phyloP scores from a whole-genome alignment of 2,329 filamentous ascomycete species.

The Exutisphaerella laricina region DNA sequence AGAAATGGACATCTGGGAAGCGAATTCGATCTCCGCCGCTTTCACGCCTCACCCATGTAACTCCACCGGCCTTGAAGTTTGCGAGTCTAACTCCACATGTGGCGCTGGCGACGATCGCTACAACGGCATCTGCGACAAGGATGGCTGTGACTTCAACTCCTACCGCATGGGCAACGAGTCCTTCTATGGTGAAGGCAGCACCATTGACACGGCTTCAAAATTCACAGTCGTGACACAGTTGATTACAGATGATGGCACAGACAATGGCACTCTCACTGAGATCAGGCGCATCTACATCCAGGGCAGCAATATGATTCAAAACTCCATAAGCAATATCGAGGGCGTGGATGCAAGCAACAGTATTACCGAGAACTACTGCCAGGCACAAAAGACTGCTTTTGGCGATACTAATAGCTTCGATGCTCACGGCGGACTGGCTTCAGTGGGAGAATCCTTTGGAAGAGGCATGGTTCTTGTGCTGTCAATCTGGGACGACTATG shows the following conservation, averaged over 20 bases:
- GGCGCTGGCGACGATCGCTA: constrained; percentile 40
- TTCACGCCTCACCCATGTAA: constrained; percentile 62
- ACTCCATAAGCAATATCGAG: constrained; percentile 42
- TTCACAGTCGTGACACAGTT: constrained; percentile 66
- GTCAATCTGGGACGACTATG: constrained; percentile 61
- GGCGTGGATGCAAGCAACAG: constrained; percentile 48
- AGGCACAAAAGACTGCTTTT: constrained; percentile 30
- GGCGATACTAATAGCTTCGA: constrained; percentile 45
- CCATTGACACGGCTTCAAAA: constrained; percentile 54
- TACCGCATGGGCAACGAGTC: constrained; percentile 59
- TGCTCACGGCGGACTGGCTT: constrained; percentile 50
- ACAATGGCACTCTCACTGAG: constrained; percentile 51
- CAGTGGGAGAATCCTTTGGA: constrained; percentile 51
- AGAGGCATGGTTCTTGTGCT: constrained; percentile 61
- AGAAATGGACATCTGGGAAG: constrained; percentile 66
- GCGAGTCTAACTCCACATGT: constrained; percentile 46
- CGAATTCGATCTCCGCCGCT: constrained; percentile 60
- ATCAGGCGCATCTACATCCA: constrained; percentile 64
- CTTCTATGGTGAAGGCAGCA: constrained; percentile 58
- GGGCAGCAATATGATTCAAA: constrained; percentile 54
- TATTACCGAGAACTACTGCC: constrained; percentile 56
- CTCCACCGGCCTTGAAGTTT: constrained; percentile 35
- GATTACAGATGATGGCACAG: constrained; percentile 47
- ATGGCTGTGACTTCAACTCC: constrained; percentile 65
- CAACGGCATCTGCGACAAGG: constrained; percentile 59